Percentiles rank a stretch among this genome's conserved stretches.
Evolutionary conservation across 352 stramenopile species (phyloP).

Genomic region (Pythium chondricola): DNA sequence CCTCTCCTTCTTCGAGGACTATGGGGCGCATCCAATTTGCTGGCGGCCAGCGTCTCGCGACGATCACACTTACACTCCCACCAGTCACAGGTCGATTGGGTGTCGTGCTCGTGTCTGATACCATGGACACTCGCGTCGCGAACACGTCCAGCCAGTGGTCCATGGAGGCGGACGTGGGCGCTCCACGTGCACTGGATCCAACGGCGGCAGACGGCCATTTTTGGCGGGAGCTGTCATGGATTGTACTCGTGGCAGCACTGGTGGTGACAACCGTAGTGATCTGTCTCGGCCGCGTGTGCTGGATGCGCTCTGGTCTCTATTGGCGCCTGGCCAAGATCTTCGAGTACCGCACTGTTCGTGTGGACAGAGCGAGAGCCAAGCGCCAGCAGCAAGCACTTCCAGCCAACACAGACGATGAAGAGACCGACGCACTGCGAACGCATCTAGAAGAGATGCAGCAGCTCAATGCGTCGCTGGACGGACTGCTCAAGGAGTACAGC

Average conservation of each 20-base stretch:
- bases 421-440: constrained; percentile 29
- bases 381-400: too few relatives aligned
- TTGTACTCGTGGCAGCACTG: constrained; percentile 2
- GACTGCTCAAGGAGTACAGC: constrained; percentile 4
- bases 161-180: not conserved
- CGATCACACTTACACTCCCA: not conserved
- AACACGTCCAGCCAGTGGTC: not conserved
- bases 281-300: constrained; percentile 15
- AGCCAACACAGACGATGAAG: too few relatives aligned
- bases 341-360: constrained; percentile 39
- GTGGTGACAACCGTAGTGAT: constrained; percentile 10
- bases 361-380: too few relatives aligned
- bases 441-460: constrained; percentile 47
- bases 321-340: constrained; percentile 27
- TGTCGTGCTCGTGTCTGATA: constrained; percentile 1
- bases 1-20: not conserved
- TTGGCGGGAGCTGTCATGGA: constrained; percentile 22
- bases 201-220: constrained; percentile 15
- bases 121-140: not conserved
- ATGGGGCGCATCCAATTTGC: constrained; percentile 4
- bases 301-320: not conserved
- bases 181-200: not conserved
- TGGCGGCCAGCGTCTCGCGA: not conserved
- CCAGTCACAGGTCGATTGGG: not conserved
- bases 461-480: constrained; percentile 24